Conservation (phyloP, 2,329 filamentous ascomycete genomes). For the Colletotrichum sp. region DNA sequence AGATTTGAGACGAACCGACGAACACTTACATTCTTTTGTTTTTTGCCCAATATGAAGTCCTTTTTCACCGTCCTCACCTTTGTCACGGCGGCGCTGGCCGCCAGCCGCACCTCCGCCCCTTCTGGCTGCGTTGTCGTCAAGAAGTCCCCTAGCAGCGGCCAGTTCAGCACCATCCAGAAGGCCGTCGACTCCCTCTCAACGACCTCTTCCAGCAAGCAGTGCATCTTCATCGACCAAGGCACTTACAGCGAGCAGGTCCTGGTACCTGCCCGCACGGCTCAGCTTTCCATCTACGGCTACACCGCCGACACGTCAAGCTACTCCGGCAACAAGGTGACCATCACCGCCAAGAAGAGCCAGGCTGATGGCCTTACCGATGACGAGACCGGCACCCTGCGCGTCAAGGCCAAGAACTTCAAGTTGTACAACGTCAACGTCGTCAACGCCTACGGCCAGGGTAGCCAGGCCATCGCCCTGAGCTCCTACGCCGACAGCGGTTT, state of each 20-base stretch:
- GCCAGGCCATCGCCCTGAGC: constrained; percentile 50
- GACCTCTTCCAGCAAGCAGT: constrained; percentile 51
- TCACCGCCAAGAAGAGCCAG: constrained; percentile 59
- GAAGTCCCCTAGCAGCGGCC: constrained; percentile 24
- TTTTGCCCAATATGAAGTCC: constrained; percentile 5
- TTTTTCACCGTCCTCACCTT: not conserved
- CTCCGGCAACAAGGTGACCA: constrained; percentile 61
- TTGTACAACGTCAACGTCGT: constrained; percentile 64
- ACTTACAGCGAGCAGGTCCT: constrained; percentile 67
- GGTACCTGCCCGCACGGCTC: constrained; percentile 50
- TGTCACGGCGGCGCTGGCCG: constrained; percentile 19
- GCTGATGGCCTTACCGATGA: constrained; percentile 57
- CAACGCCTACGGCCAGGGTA: constrained; percentile 53
- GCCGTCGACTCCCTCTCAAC: constrained; percentile 65
- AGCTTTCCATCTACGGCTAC: constrained; percentile 62
- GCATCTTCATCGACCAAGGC: constrained; percentile 71
- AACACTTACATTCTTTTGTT: not conserved
- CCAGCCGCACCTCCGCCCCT: constrained; percentile 32
- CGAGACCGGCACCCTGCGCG: constrained; percentile 52
- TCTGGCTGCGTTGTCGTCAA: constrained; percentile 34
- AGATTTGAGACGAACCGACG: not conserved
- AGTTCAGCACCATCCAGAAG: constrained; percentile 41
- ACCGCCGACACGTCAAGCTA: constrained; percentile 59
- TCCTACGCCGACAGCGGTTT: constrained; percentile 49
- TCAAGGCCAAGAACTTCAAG: constrained; percentile 55